Conservation (phyloP, 805 yeast genomes). For the Barnettozyma sp. region DNA sequence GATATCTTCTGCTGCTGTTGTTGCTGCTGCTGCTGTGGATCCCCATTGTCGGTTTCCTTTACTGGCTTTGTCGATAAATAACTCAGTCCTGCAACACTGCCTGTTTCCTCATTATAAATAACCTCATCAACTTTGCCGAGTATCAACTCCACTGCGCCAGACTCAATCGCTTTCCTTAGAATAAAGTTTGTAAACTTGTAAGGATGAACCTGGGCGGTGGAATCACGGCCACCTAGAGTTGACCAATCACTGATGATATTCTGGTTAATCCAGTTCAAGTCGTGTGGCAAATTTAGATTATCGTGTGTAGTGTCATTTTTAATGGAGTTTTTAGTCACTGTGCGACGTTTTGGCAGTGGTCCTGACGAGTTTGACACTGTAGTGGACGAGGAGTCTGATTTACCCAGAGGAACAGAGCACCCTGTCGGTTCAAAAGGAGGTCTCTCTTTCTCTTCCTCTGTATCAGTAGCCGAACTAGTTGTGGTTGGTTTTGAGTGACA, state of each 20-base stretch:
- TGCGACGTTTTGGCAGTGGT: slow-evolving; percentile 29
- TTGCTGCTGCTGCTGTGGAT: no score
- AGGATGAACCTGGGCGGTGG: slow-evolving; percentile 97
- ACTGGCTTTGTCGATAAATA: slow-evolving; percentile 37
- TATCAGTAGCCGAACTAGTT: slow-evolving; percentile 5
- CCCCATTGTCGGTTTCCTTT: slow-evolving; percentile 22
- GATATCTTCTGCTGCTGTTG: slow-evolving; percentile 34
- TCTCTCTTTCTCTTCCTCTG: slow-evolving; percentile 17
- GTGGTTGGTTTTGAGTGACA: slow-evolving; percentile 11
- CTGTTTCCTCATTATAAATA: slow-evolving; percentile 51
- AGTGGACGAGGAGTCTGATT: slow-evolving; percentile 5
- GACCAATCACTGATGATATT: slow-evolving; percentile 67
- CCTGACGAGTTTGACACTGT: slow-evolving; percentile 8
- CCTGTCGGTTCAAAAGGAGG: slow-evolving; percentile 20
- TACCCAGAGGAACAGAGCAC: slow-evolving; percentile 10
- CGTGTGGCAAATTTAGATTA: slow-evolving; percentile 42
- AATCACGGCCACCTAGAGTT: slow-evolving; percentile 71
- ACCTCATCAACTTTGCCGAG: slow-evolving; percentile 78
- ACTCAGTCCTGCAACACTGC: slow-evolving; percentile 65
- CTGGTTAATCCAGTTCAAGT: slow-evolving; percentile 70
- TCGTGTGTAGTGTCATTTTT: slow-evolving; percentile 19
- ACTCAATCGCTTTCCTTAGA: slow-evolving; percentile 69
- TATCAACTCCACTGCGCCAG: slow-evolving; percentile 77
- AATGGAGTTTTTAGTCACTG: slow-evolving; percentile 31
- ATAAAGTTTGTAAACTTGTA: slow-evolving; percentile 85